phyloP scores from a whole-genome alignment of 2,329 filamentous ascomycete species.

The Sporothrix protearum region DNA sequence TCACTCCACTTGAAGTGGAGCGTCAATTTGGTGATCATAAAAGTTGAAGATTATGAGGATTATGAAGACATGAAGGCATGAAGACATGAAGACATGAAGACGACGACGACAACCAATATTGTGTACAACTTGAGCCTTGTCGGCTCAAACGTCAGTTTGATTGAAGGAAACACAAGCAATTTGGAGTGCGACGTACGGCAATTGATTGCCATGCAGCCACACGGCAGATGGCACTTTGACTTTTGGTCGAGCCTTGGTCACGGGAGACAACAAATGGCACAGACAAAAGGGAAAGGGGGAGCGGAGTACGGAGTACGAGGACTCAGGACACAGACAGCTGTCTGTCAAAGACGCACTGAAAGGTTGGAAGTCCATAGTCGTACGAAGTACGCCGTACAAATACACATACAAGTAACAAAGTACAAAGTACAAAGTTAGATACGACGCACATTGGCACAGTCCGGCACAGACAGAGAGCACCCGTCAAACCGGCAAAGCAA shows the following conservation, averaged over 20 bases:
- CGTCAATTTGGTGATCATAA: background rate
- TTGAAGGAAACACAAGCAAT: background rate
- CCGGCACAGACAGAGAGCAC: background rate
- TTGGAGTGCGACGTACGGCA: background rate
- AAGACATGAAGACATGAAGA: no score
- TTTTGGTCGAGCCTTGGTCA: background rate
- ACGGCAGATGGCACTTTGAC: background rate
- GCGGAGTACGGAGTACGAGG: background rate
- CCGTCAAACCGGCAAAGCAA: background rate
- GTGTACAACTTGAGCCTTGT: background rate
- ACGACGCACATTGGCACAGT: background rate
- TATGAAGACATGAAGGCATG: no score
- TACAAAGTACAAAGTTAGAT: background rate
- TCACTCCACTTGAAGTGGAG: slow-evolving; percentile 3
- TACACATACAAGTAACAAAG: no score
- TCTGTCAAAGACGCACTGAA: no score
- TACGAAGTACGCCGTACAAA: no score
- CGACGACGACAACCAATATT: background rate
- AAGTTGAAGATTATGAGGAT: no score
- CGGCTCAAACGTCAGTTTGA: no score
- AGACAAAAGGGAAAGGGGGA: background rate
- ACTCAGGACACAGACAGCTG: background rate
- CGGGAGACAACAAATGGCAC: background rate
- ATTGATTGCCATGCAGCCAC: background rate
- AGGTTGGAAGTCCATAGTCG: no score